phyloP scores from a whole-genome alignment of 768 basidiomycete genomes.

The Dendrothele bispora region DNA sequence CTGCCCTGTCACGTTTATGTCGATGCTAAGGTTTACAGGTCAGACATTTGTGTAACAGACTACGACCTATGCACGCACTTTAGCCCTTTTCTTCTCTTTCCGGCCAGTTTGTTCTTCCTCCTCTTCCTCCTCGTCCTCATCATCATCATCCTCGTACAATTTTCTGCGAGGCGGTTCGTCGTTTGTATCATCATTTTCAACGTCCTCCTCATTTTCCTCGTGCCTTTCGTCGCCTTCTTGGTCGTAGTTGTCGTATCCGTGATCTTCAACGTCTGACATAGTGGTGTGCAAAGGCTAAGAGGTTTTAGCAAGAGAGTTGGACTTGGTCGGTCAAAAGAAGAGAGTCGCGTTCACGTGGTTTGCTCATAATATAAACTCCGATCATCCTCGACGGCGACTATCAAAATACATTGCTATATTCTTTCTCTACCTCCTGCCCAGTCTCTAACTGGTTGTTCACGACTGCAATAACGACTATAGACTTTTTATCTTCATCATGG shows the following conservation, averaged over 20 bases:
- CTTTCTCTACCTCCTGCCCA: too few species aligned
- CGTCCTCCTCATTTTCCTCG: slow-evolving; percentile 40
- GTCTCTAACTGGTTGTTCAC: too few species aligned
- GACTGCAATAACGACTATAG: too few species aligned
- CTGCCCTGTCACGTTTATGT: slow-evolving; percentile 63
- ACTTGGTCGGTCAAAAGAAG: too few species aligned
- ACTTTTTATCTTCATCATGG: too few species aligned
- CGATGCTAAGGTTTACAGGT: slow-evolving; percentile 44
- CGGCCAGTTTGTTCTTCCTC: slow-evolving; percentile 52
- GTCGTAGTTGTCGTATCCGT: slow-evolving; percentile 24
- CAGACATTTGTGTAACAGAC: slow-evolving; percentile 2
- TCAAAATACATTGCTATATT: too few species aligned
- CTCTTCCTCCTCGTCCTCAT: slow-evolving; percentile 57
- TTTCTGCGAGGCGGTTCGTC: slow-evolving; percentile 11
- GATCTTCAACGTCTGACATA: slow-evolving; percentile 47
- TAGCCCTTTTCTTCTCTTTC: slow-evolving; percentile 58
- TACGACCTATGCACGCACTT: slow-evolving; percentile 38
- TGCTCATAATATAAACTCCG: too few species aligned
- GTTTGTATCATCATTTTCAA: slow-evolving; percentile 25
- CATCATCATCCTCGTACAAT: slow-evolving; percentile 35
- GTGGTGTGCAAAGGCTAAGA: too few species aligned
- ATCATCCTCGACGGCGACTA: too few species aligned
- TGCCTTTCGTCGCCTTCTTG: slow-evolving; percentile 25
- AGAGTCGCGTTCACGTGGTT: too few species aligned
- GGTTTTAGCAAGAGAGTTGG: too few species aligned